Evolutionary conservation across 2,329 filamentous ascomycete genomes (phyloP).

Genomic region (Stenocarpella maydis): DNA sequence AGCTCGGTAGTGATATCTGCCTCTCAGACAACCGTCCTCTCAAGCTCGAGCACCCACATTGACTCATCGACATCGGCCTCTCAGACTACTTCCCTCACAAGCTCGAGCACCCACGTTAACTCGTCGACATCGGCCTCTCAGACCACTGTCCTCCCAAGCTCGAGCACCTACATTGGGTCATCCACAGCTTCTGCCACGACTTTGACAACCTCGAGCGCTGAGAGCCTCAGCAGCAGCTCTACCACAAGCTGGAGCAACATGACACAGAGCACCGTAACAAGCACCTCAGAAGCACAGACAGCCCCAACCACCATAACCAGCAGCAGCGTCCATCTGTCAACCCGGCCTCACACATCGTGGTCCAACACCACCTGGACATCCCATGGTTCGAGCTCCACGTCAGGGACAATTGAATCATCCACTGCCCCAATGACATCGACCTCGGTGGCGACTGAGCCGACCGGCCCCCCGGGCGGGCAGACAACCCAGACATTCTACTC

Average conservation of each 20-base stretch:
- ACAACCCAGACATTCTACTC: conserved; percentile 30
- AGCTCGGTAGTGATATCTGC: background rate
- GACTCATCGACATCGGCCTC: background rate
- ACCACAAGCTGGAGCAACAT: conserved; percentile 11
- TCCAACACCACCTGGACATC: conserved; percentile 28
- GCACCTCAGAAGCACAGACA: conserved; percentile 5
- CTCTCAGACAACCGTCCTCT: background rate
- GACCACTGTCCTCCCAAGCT: background rate
- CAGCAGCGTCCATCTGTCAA: conserved; percentile 20
- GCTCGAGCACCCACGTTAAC: background rate
- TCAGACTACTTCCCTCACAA: background rate
- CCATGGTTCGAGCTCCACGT: conserved; percentile 7
- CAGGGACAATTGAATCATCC: background rate
- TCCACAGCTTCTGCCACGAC: background rate
- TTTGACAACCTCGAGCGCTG: background rate
- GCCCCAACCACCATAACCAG: conserved; percentile 7
- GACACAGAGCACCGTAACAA: background rate
- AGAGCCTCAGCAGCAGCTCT: background rate
- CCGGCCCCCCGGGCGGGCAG: conserved; percentile 9
- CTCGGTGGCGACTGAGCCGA: conserved; percentile 13
- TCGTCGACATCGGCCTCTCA: background rate
- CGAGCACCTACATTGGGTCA: background rate
- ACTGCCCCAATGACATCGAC: conserved; percentile 19
- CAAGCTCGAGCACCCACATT: conserved; percentile 1
- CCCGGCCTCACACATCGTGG: conserved; percentile 13